Evolutionary conservation across 2,329 filamentous ascomycete species (phyloP), one percentile per base, ranked within the genome.

Genomic region (Xylariaceae sp.): DNA sequence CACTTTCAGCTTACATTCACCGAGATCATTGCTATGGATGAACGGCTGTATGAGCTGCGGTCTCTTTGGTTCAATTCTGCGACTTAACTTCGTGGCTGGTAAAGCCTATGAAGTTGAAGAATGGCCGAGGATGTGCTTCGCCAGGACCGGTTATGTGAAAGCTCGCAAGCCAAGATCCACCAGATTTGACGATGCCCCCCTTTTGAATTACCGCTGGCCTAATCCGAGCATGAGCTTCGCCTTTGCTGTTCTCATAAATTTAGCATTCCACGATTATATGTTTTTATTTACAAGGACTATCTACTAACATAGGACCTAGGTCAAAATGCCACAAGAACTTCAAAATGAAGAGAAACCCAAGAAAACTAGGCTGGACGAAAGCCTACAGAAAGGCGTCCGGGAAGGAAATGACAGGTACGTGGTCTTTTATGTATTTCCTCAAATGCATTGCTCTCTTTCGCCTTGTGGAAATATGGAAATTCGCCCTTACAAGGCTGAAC

Each of bases 341-440:
- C 46, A 62, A 65, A 79, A 96, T 96, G 91, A 96, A 96, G 89
- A 88, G 95, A 66, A 97, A 98, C 79, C 93, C 94, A 31, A 88
- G 94, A 74, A 96, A 97, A 78, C 86, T 98, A 68, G 95, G 92
- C 78, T 97, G 94, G 95, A 97, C 94, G 62, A 96, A 97, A 26
- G 59, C 61, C 21, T 63, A 63, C 17, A 58, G 58, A 48, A 63
- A 61, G 47, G 55, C 59, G 4, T 88, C 90, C 56, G 91, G 91
- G 56, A 69, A 88, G 74, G 76, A 79, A 73, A 87, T 96, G 91
- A 90, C 91, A 55, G 59, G 59, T 61, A 56, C 14, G 59, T 41
- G 11, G 14, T 29, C 8, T 21, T 16, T 4, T 33, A n/a, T n/a
- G n/a, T n/a, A n/a, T n/a, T n/a, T n/a, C n/a, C n/a, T n/a, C n/a